These are phyloP conservation scores for Cucumis sativus DNA, from an alignment of 306 rosid genomes.

Conservation along the genomic window DNA sequence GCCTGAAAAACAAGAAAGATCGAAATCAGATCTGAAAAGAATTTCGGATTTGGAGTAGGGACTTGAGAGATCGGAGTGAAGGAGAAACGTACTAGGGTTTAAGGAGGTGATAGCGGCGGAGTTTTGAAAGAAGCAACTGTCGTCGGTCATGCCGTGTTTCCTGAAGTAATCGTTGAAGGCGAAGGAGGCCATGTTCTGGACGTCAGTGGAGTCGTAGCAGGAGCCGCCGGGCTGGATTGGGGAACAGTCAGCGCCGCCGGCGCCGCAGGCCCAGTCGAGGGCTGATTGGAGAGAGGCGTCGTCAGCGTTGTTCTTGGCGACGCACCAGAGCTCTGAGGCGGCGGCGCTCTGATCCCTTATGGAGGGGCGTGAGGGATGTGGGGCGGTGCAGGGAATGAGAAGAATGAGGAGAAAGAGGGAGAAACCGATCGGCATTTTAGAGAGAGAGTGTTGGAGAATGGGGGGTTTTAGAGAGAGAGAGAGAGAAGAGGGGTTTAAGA, in stretches of 20 bases:
- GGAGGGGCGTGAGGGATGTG: neutral
- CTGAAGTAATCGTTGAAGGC: conserved; percentile 72
- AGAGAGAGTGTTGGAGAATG: neutral
- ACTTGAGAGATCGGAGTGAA: neutral
- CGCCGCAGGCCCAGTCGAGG: conserved; percentile 80
- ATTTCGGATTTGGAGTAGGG: neutral
- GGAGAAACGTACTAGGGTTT: conserved; percentile 54
- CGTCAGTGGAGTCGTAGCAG: conserved; percentile 51
- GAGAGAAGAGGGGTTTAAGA: neutral
- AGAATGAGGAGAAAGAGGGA: neutral
- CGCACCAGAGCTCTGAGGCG: conserved; percentile 77
- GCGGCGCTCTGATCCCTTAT: conserved; percentile 15
- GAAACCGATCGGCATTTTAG: conserved; percentile 20
- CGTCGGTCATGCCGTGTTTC: conserved; percentile 61
- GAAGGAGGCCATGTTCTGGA: conserved; percentile 58
- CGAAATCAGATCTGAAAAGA: neutral
- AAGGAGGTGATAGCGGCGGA: conserved; percentile 65
- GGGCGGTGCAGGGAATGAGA: conserved; percentile 13
- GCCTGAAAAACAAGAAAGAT: conserved; percentile 34
- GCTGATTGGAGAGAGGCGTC: conserved; percentile 62
- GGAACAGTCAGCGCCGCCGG: conserved; percentile 65
- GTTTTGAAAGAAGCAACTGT: conserved; percentile 57
- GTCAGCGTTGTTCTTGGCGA: conserved; percentile 87
- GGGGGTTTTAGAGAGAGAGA: neutral
- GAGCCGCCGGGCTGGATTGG: conserved; percentile 72